Conservation (phyloP, 2,329 filamentous ascomycete species). For the Dothiorella sarmentorum region DNA sequence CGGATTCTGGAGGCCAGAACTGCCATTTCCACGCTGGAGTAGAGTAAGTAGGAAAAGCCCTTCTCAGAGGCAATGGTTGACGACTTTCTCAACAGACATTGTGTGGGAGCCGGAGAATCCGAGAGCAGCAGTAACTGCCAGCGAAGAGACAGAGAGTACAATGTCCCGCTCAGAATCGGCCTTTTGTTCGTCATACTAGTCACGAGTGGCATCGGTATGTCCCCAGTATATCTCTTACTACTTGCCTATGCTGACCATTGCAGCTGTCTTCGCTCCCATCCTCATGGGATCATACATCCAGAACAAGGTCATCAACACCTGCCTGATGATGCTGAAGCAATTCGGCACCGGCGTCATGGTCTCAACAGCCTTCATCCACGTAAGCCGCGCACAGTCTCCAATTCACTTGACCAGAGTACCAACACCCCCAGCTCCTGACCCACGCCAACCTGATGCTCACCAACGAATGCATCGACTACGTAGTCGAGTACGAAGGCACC, state of each 20-base stretch:
- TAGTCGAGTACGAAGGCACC: constrained; percentile 63
- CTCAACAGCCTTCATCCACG: constrained; percentile 67
- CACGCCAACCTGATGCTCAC: constrained; percentile 70
- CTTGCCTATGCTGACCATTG: not conserved
- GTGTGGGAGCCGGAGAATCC: constrained; percentile 48
- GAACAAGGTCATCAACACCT: constrained; percentile 43
- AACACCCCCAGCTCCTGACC: constrained; percentile 64
- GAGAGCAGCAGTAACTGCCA: constrained; percentile 43
- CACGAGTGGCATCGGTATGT: constrained; percentile 61
- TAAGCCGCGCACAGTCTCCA: too few relatives aligned
- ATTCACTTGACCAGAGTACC: too few relatives aligned
- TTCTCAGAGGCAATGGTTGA: not conserved
- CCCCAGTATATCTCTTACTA: not conserved
- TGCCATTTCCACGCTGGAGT: constrained; percentile 76
- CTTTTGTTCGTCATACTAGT: constrained; percentile 68
- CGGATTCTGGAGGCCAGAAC: constrained; percentile 33
- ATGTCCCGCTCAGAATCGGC: constrained; percentile 65
- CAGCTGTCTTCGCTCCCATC: constrained; percentile 61
- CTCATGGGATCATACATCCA: constrained; percentile 58
- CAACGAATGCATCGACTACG: constrained; percentile 63
- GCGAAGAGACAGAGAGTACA: constrained; percentile 55
- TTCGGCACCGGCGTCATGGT: constrained; percentile 72
- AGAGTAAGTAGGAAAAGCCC: constrained; percentile 52
- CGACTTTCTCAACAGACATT: constrained; percentile 47
- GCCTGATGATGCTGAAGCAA: constrained; percentile 64